Evolutionary conservation across 129 eudicot species (phyloP).

Genomic region (Erigeron canadensis): DNA sequence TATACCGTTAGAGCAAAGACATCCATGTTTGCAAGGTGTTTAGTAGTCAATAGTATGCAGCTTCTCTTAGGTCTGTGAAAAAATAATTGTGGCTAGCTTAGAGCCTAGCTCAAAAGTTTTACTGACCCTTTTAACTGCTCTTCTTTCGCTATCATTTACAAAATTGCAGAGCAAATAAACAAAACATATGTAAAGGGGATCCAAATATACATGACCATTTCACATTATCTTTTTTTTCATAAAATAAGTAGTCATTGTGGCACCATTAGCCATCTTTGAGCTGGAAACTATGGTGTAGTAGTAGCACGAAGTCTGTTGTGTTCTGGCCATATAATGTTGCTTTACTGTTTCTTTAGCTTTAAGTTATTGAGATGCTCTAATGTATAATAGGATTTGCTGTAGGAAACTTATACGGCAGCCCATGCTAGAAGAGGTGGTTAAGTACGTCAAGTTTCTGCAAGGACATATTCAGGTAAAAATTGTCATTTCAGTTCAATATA

Average conservation of each 20-base stretch:
- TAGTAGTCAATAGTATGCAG: background rate
- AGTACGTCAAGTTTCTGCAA: constrained; percentile 81
- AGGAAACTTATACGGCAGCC: constrained; percentile 98
- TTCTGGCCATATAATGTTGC: background rate
- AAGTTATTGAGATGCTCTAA: constrained; percentile 8
- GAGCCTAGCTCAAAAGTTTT: background rate
- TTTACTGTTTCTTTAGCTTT: background rate
- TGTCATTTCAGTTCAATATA: background rate
- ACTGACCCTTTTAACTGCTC: background rate
- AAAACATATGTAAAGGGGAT: background rate
- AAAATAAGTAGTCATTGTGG: too few relatives aligned
- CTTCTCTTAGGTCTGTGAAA: background rate
- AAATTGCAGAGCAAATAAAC: too few relatives aligned
- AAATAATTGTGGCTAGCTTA: background rate
- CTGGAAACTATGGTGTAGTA: constrained; percentile 5
- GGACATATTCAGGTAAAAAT: constrained; percentile 70
- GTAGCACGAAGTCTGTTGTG: background rate
- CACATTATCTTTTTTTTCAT: too few relatives aligned
- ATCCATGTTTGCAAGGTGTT: background rate
- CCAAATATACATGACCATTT: background rate
- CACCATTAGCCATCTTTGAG: background rate
- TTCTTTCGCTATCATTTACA: background rate
- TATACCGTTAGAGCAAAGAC: too few relatives aligned
- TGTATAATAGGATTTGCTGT: constrained; percentile 31
- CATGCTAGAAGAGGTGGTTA: constrained; percentile 96